These are phyloP conservation scores for Penicillium fuscoglaucum DNA, from an alignment of 2,329 filamentous ascomycete genomes.

Conservation along the genomic window DNA sequence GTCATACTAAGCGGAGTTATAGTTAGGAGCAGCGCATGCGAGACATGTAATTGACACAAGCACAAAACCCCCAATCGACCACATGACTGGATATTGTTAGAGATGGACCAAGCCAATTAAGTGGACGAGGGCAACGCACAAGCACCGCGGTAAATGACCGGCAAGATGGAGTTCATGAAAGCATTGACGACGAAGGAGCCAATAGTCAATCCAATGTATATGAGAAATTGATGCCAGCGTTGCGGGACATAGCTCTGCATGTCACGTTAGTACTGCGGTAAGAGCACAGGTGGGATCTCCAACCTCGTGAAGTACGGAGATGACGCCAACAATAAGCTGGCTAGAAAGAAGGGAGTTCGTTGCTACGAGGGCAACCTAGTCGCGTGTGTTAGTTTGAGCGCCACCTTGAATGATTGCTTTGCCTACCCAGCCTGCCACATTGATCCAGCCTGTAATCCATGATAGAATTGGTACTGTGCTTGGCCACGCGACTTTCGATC, in stretches of 20 bases:
- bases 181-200: slow-evolving; percentile 64
- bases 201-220: slow-evolving; percentile 65
- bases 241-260: slow-evolving; percentile 52
- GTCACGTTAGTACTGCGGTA: not conserved
- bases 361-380: slow-evolving; percentile 58
- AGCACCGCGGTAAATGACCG: slow-evolving; percentile 65
- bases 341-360: slow-evolving; percentile 67
- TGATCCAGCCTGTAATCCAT: slow-evolving; percentile 68
- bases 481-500: slow-evolving; percentile 54
- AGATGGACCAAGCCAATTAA: not conserved
- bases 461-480: slow-evolving; percentile 62
- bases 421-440: slow-evolving; percentile 67
- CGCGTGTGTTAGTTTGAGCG: slow-evolving; percentile 18
- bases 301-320: slow-evolving; percentile 58
- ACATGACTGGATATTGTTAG: slow-evolving; percentile 51
- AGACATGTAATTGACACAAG: slow-evolving; percentile 69
- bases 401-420: not conserved
- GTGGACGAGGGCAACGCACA: slow-evolving; percentile 33
- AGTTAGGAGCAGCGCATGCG: slow-evolving; percentile 65
- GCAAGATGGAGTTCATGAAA: slow-evolving; percentile 62
- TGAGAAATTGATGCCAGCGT: slow-evolving; percentile 70
- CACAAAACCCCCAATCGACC: slow-evolving; percentile 67
- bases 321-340: slow-evolving; percentile 65
- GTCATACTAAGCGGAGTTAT: slow-evolving; percentile 58
- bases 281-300: not conserved